Evolutionary conservation across 768 basidiomycete genomes (phyloP).

Genomic region (Phlebiopsis gigantea): DNA sequence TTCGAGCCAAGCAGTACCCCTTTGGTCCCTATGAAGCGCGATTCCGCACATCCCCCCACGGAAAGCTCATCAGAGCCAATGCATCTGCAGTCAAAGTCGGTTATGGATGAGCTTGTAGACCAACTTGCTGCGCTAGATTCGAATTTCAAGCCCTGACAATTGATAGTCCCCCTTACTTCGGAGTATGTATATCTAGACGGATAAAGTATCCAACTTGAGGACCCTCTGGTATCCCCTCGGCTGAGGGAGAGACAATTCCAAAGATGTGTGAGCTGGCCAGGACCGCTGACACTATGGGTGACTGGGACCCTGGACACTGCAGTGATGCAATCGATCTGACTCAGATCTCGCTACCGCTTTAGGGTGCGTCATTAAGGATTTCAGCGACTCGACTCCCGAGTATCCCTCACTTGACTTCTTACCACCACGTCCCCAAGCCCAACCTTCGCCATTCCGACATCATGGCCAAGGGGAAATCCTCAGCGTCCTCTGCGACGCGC

Average conservation of each 20-base stretch:
- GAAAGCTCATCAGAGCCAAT: constrained; percentile 13
- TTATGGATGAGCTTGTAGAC: constrained; percentile 82
- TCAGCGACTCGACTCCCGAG: neutral
- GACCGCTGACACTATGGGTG: neutral
- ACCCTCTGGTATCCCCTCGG: neutral
- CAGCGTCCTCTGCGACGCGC: constrained; percentile 79
- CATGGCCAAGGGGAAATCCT: constrained; percentile 61
- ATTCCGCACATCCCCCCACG: constrained; percentile 16
- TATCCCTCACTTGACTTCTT: neutral
- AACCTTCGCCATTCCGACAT: constrained; percentile 22
- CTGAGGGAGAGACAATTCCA: neutral
- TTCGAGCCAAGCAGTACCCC: constrained; percentile 63
- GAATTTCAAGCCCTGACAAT: neutral
- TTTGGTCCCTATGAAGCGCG: constrained; percentile 48
- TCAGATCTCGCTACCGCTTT: constrained; percentile 9
- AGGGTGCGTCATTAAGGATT: neutral
- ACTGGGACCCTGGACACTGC: constrained; percentile 2
- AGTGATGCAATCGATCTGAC: constrained; percentile 10
- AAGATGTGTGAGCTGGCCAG: neutral
- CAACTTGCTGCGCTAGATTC: constrained; percentile 68
- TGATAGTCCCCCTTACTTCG: neutral
- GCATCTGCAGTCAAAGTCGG: constrained; percentile 35
- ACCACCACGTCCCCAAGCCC: neutral
- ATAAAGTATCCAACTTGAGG: neutral
- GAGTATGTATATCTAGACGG: neutral